Base-by-base conservation (phyloP, 805 yeast genomes). In the Scheffersomyces stipitis region DNA sequence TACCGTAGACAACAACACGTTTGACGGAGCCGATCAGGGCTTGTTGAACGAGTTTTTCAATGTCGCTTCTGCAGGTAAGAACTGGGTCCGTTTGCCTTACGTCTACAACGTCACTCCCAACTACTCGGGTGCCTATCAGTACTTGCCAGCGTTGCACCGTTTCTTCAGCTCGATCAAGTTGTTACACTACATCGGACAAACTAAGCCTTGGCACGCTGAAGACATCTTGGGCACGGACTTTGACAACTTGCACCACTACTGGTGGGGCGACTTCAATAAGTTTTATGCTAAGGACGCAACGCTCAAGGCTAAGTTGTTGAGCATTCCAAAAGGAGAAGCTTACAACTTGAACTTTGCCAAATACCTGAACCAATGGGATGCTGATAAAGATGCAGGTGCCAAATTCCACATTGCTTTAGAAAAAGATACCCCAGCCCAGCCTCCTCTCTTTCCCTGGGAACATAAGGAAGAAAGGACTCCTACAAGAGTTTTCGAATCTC, bases 21-120 rank as follows among this genome's bases (percentile, higher is more conserved):
- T 62, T 39, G 69, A 63, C 37, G 69, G 69, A 2, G 69, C 66
- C 4, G 69, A 63, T 47, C 69, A 63, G 38, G 69, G 69, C 12
- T 46, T 63, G 29, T 52, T 63, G 34, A 63, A 62, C 38, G 66
- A 63, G 40, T 57, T 44, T 42, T 63, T 63, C 40, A 54, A 53
- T 32, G 26, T 50, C 10, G 42, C 48, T 14, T 46, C 58, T 4
- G 48, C 40, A 40, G 58, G 53, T 33, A 23, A 48, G 12, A 51
- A 54, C 31, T 63, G 69, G 69, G 30, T 49, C 24, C 46, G 49
- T 22, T 51, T 63, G 26, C 67, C 67, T 8, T 63, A 60, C 33
- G 36, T 60, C 31, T 63, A 53, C 48, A 63, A 63, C 40, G 62
- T 63, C n/a, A 63, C 69, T 6, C 66, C 66, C 6, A 44, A 38